Evolutionary conservation across 768 basidiomycete genomes (phyloP), one percentile per base, ranked within the genome.

Genomic region (Tylopilus sp.): DNA sequence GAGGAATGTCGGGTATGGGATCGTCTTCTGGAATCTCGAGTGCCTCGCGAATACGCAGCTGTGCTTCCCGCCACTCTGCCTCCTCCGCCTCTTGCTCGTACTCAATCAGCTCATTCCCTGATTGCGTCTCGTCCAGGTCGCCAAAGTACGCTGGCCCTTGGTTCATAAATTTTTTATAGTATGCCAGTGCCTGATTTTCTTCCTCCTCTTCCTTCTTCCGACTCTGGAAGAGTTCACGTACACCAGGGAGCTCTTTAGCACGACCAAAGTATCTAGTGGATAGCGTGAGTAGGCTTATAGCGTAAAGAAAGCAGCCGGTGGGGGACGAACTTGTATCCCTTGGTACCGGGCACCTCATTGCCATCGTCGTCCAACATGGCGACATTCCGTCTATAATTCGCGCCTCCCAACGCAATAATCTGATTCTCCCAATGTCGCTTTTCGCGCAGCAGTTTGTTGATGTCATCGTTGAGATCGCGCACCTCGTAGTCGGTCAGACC

Each of bases 341-440:
- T 88, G 9, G 94, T 97, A 3, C 94, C 94, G 0, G 94, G 95
- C 0, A 98, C 94, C 68, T 98, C 94, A 69, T 88, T 89, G 11
- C 95, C 95, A 60, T 95, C 94, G 52, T 92, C 92, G 64, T 95
- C 92, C 59, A 92, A 62, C 90, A 95, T 95, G 44, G 91, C 86
- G 12, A 94, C 89, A 65, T 93, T 97, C 46, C 95, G 76, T 61
- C 91, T 78, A 68, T 98, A 98, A 66, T 98, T 99, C 20, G 95
- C 95, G 56, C 95, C 95, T 41, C 95, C 95, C 1, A 98, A 75
- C 6, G 86, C 85, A n/a, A 98, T 87, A 45, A 98, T 97, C 68
- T 97, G 95, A 59, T 94, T 95, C 73, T 98, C 95, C 91, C 93
- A 98, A 69, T 98, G 95, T 39, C 88, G 72, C 68, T 98, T 98